Evolutionary conservation across 805 yeast genomes (phyloP).

Genomic region (Torulaspora microellipsoides): DNA sequence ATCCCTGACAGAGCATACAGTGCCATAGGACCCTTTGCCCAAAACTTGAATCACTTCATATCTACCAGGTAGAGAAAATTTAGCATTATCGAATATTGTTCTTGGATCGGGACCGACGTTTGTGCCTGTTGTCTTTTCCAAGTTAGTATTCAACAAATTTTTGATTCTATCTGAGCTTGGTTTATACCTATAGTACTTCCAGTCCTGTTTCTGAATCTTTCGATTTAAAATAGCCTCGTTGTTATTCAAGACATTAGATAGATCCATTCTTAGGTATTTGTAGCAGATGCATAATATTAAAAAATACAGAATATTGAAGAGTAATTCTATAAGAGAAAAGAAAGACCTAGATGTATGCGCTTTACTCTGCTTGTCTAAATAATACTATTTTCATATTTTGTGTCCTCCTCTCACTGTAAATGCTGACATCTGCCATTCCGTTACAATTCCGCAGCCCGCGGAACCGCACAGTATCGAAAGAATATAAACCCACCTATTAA

Average conservation of each 20-base stretch:
- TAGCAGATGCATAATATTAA: too few relatives aligned
- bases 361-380: too few relatives aligned
- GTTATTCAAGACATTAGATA: conserved; percentile 9
- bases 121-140: conserved; percentile 3
- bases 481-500: too few relatives aligned
- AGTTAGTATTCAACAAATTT: conserved; percentile 11
- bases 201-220: conserved; percentile 7
- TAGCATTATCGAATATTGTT: conserved; percentile 46
- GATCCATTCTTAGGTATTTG: conserved; percentile 1
- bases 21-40: conserved; percentile 86
- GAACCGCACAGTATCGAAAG: too few relatives aligned
- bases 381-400: neutral
- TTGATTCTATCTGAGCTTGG: conserved; percentile 14
- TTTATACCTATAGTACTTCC: conserved; percentile 13
- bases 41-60: conserved; percentile 55
- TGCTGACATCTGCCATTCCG: too few relatives aligned
- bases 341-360: too few relatives aligned
- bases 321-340: neutral
- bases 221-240: conserved; percentile 9
- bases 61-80: conserved; percentile 58
- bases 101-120: conserved; percentile 10
- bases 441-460: too few relatives aligned
- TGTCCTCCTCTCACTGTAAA: too few relatives aligned
- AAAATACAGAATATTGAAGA: neutral
- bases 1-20: conserved; percentile 66